These are phyloP conservation scores for Trichophyton verrucosum DNA, from an alignment of 2,329 filamentous ascomycete species.

Conservation along the genomic window DNA sequence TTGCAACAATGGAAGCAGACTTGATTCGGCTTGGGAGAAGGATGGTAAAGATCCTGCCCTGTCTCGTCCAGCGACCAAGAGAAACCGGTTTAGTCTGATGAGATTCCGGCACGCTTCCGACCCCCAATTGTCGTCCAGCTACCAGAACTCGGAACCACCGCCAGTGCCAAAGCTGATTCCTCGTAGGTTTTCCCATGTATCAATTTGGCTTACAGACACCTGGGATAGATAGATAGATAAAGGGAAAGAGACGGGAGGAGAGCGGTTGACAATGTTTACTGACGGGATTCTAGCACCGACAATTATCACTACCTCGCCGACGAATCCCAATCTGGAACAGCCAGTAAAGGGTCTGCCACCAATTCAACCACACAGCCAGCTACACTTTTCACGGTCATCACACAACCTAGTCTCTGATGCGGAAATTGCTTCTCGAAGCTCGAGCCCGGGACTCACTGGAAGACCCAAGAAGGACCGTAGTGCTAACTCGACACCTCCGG, in stretches of 20 bases:
- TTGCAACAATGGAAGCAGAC: not conserved
- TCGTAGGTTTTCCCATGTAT: conserved; percentile 21
- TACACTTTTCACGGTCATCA: not conserved
- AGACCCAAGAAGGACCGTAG: not conserved
- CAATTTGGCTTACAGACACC: not conserved
- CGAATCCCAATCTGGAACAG: conserved; percentile 46
- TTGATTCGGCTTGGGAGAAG: not conserved
- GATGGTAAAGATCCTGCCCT: not conserved
- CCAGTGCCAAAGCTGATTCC: conserved; percentile 29
- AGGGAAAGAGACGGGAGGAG: not conserved
- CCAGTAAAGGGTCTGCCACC: not conserved
- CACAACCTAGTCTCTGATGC: not conserved
- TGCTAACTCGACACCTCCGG: conserved; percentile 18
- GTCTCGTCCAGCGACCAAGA: conserved; percentile 8
- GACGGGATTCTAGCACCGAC: conserved; percentile 34
- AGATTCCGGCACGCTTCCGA: conserved; percentile 88
- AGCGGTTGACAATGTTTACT: not conserved
- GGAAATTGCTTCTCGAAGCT: not conserved
- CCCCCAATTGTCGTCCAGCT: conserved; percentile 69
- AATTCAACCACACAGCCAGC: not conserved
- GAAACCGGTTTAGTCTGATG: conserved; percentile 53
- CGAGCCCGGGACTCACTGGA: not conserved
- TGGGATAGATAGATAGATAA: not conserved
- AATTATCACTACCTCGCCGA: conserved; percentile 89
- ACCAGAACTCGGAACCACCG: conserved; percentile 46